Conservation (phyloP, 2,329 filamentous ascomycete genomes). For the Calonectria naviculata region DNA sequence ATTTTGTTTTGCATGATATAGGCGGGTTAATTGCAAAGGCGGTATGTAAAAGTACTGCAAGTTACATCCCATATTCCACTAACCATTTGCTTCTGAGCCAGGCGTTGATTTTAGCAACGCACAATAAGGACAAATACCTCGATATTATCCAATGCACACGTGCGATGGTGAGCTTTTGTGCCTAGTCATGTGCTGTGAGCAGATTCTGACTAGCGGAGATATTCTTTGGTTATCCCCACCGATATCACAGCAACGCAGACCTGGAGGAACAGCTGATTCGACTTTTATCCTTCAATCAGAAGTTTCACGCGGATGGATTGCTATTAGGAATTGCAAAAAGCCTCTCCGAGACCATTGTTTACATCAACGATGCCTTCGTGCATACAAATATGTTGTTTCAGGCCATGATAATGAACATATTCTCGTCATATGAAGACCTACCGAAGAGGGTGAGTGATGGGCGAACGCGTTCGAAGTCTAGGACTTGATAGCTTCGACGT, state of each 20-base stretch:
- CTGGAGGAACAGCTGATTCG: not conserved
- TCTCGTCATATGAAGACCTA: not conserved
- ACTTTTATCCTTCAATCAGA: not conserved
- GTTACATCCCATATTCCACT: too few species aligned
- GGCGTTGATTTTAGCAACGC: not conserved
- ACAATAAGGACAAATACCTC: not conserved
- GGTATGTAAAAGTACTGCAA: not conserved
- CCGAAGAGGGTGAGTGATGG: not conserved
- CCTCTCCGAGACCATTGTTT: not conserved
- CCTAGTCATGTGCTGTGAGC: not conserved
- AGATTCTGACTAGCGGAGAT: not conserved
- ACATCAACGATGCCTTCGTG: slow-evolving; percentile 16
- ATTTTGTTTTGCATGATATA: slow-evolving; percentile 18
- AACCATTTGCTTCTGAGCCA: not conserved
- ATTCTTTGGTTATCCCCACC: not conserved
- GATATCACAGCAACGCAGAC: not conserved
- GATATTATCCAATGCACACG: not conserved
- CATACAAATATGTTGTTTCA: slow-evolving; percentile 15
- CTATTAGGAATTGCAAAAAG: not conserved
- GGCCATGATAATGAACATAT: slow-evolving; percentile 10
- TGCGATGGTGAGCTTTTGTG: not conserved
- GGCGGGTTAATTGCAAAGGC: slow-evolving; percentile 20
- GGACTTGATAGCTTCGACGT: too few species aligned
- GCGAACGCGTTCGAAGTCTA: too few species aligned
- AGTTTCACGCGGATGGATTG: not conserved